Percentiles rank a stretch among this genome's conserved stretches.
phyloP scores from a whole-genome alignment of 2,329 filamentous ascomycete species.

The Fusarium keratoplasticum region DNA sequence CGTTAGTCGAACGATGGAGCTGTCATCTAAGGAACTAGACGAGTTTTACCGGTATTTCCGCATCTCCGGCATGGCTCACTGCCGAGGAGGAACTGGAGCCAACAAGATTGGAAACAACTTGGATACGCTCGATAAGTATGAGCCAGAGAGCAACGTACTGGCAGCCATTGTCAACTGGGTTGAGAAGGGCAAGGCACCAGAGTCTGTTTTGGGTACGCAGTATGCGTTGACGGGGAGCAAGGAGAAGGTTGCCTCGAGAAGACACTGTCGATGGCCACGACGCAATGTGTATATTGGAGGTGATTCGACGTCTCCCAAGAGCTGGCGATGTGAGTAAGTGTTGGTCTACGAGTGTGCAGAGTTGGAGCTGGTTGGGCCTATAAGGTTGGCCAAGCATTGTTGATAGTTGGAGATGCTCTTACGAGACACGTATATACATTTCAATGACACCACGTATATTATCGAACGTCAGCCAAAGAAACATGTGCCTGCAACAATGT shows the following conservation, averaged over 20 bases:
- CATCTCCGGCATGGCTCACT: conserved; percentile 64
- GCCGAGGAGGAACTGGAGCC: conserved; percentile 58
- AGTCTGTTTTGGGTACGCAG: neutral
- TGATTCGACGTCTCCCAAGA: neutral
- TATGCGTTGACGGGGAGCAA: neutral
- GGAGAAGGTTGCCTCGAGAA: neutral
- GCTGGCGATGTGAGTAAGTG: neutral
- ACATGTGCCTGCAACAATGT: neutral
- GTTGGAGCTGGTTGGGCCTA: neutral
- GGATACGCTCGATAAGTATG: conserved; percentile 24
- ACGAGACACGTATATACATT: neutral
- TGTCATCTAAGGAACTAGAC: conserved; percentile 49
- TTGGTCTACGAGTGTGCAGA: neutral
- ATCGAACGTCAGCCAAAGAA: neutral
- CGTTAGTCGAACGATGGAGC: conserved; percentile 33
- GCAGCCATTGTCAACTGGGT: conserved; percentile 62
- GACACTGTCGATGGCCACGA: neutral
- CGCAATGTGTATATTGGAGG: neutral
- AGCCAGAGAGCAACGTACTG: conserved; percentile 57
- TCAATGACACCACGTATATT: neutral
- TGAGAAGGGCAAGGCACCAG: conserved; percentile 46
- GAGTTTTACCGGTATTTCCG: conserved; percentile 65
- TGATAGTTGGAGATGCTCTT: neutral
- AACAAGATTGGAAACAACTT: conserved; percentile 45
- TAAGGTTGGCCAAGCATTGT: neutral